Conservation (phyloP, 495 filamentous ascomycete genomes). For the Xylaria curta region DNA sequence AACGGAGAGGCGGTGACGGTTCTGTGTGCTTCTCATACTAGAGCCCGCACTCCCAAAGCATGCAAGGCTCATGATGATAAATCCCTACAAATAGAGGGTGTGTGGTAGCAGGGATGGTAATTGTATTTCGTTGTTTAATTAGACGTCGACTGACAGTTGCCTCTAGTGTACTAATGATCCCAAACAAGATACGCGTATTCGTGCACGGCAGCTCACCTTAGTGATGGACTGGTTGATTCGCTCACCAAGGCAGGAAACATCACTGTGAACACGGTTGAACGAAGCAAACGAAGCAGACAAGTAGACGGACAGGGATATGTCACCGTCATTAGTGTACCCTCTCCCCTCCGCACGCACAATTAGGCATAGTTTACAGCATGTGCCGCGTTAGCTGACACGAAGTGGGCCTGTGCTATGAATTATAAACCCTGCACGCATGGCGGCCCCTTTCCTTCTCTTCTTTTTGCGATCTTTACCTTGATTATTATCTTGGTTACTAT, state of each 20-base stretch:
- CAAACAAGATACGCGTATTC: not conserved
- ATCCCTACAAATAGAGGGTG: not conserved
- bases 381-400: not conserved
- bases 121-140: constrained; percentile 16
- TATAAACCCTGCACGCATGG: constrained; percentile 5
- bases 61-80: not conserved
- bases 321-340: constrained; percentile 9
- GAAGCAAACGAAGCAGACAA: not conserved
- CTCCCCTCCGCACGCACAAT: constrained; percentile 5
- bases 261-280: not conserved
- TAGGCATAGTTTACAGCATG: constrained; percentile 4
- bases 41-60: not conserved
- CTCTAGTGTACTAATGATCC: not conserved
- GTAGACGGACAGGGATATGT: not conserved
- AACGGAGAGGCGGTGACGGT: constrained; percentile 19
- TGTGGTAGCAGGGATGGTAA: constrained; percentile 12
- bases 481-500: not conserved
- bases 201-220: not conserved
- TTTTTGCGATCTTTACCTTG: not conserved
- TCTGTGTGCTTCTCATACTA: not conserved
- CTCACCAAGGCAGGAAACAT: too few relatives aligned
- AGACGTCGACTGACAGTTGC: constrained; percentile 11
- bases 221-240: not conserved
- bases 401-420: constrained; percentile 3
- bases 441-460: not conserved